A percentile compares a stretch with the other conserved stretches of the same genome.
Conservation (phyloP, 164 flowering plant genomes). For the Piper longum region DNA sequence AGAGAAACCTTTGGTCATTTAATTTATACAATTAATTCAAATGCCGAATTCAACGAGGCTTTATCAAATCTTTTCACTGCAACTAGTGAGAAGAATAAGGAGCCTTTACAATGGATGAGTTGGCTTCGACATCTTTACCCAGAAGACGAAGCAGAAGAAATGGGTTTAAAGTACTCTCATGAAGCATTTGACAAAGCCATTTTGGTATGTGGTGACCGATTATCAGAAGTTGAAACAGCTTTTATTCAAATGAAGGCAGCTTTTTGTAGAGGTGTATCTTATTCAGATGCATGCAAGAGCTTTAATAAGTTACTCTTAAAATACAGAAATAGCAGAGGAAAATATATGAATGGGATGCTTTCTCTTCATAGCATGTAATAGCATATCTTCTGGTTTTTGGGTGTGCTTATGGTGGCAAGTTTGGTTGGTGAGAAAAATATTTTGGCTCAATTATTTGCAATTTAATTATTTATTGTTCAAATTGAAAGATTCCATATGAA, state of each 20-base stretch:
- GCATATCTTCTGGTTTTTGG: neutral
- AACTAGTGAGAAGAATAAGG: constrained; percentile 23
- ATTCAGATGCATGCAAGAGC: constrained; percentile 23
- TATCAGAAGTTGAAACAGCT: constrained; percentile 20
- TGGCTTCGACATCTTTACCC: constrained; percentile 39
- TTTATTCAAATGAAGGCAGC: constrained; percentile 28
- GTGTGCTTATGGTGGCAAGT: neutral
- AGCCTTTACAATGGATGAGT: constrained; percentile 30
- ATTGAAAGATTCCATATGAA: too few relatives aligned
- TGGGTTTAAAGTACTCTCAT: constrained; percentile 11
- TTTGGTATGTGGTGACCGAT: constrained; percentile 9
- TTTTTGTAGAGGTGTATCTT: constrained; percentile 33
- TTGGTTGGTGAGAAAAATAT: too few relatives aligned
- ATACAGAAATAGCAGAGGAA: constrained; percentile 43
- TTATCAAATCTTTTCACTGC: constrained; percentile 18
- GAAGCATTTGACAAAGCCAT: constrained; percentile 10
- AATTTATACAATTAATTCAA: constrained; percentile 18
- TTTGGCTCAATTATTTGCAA: too few relatives aligned
- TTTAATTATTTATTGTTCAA: too few relatives aligned
- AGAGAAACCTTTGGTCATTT: constrained; percentile 29
- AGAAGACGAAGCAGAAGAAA: constrained; percentile 10
- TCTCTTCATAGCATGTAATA: constrained; percentile 14
- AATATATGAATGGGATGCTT: constrained; percentile 64
- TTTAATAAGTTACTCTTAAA: constrained; percentile 30
- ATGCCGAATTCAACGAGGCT: constrained; percentile 27